Percentiles rank a stretch among this genome's conserved stretches.
Evolutionary conservation across 2,329 filamentous ascomycete genomes (phyloP).

Genomic region (Beauveria brongniartii): DNA sequence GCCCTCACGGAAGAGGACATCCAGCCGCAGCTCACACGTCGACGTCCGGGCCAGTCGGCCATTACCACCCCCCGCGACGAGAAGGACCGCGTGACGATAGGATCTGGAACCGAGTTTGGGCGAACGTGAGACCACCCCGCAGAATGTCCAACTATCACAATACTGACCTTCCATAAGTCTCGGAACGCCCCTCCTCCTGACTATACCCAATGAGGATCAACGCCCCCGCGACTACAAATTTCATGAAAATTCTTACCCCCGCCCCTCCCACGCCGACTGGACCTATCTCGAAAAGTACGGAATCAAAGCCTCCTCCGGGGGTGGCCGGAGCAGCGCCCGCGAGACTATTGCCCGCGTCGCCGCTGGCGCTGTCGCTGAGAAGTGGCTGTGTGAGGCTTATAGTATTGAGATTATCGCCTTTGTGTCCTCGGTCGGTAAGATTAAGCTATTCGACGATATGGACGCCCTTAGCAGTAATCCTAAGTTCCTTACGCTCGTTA

Average conservation of each 20-base stretch:
- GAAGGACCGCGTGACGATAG: constrained; percentile 84
- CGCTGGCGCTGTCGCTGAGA: constrained; percentile 86
- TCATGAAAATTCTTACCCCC: constrained; percentile 50
- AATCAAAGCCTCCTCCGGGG: constrained; percentile 82
- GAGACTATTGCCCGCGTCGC: constrained; percentile 93
- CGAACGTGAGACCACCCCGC: constrained; percentile 42
- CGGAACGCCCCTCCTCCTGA: constrained; percentile 81
- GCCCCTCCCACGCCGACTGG: constrained; percentile 91
- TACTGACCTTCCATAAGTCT: constrained; percentile 30
- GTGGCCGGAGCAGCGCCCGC: constrained; percentile 82
- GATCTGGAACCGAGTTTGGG: constrained; percentile 86
- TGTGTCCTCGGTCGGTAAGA: constrained; percentile 70
- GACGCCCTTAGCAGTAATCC: constrained; percentile 71
- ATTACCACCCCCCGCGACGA: constrained; percentile 91
- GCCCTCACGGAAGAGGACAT: constrained; percentile 78
- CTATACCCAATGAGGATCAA: constrained; percentile 88
- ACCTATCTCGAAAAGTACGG: constrained; percentile 98
- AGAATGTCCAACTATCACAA: neutral
- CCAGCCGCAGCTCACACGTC: constrained; percentile 87
- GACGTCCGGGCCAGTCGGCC: constrained; percentile 79
- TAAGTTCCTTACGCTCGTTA: constrained; percentile 65
- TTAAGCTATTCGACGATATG: constrained; percentile 25
- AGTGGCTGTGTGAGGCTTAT: constrained; percentile 74
- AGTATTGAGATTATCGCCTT: constrained; percentile 89
- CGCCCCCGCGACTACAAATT: constrained; percentile 85